These are phyloP conservation scores for Pythium aquatile DNA, from an alignment of 352 stramenopile species.

Conservation along the genomic window DNA sequence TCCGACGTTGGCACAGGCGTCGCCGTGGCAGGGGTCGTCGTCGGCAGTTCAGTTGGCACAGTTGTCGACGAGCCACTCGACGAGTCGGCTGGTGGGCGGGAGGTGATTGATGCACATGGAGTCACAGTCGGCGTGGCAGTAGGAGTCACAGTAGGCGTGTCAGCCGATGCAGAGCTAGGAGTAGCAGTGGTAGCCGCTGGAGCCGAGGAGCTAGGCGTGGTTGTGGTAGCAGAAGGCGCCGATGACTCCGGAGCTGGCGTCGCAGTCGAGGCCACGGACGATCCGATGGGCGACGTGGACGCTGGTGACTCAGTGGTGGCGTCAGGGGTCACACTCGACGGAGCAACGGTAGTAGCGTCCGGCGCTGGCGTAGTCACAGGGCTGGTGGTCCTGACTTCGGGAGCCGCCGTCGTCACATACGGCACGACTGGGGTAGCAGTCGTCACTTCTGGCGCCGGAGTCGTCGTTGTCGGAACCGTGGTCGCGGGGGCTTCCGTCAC, in stretches of 20 bases:
- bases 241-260: neutral
- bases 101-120: neutral
- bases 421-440: neutral
- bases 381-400: neutral
- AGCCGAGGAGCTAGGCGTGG: neutral
- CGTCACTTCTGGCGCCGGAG: neutral
- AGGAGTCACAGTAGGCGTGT: neutral
- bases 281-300: neutral
- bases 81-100: neutral
- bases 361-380: neutral
- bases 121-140: neutral
- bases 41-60: neutral
- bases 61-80: constrained; percentile 8
- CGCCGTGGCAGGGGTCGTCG: neutral
- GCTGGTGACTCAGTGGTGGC: neutral
- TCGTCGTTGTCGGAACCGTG: neutral
- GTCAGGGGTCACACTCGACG: neutral
- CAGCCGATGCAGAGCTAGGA: constrained; percentile 2
- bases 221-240: constrained; percentile 1
- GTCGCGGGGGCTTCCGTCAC: neutral
- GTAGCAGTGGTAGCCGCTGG: neutral
- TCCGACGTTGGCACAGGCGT: neutral
- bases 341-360: neutral
- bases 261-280: neutral
- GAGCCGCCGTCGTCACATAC: neutral